Conservation (phyloP, 352 stramenopile species). For the Pythium biforme region DNA sequence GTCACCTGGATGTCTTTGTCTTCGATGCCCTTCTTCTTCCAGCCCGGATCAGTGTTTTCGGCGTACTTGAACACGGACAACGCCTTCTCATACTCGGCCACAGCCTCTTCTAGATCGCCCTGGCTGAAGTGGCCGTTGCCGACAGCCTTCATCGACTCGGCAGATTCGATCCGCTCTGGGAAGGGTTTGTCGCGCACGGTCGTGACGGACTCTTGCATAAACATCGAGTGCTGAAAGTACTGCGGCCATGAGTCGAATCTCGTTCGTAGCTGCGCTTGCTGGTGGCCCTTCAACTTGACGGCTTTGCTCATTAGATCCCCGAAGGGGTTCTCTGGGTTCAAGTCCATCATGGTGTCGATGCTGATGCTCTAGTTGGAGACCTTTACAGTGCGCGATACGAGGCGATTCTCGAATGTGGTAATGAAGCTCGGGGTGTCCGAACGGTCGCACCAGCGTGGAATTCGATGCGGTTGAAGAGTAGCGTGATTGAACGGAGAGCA, state of each 20-base stretch:
- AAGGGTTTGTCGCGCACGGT: slow-evolving; percentile 45
- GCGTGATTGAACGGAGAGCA: slow-evolving; percentile 3
- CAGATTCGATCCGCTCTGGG: slow-evolving; percentile 49
- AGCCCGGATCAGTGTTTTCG: slow-evolving; percentile 74
- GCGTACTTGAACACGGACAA: slow-evolving; percentile 82
- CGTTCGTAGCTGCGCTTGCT: slow-evolving; percentile 76
- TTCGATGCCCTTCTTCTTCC: slow-evolving; percentile 88
- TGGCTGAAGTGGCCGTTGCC: slow-evolving; percentile 63
- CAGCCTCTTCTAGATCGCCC: slow-evolving; percentile 58
- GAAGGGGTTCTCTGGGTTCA: slow-evolving; percentile 72
- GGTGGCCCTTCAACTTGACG: slow-evolving; percentile 80
- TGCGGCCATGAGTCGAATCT: slow-evolving; percentile 76
- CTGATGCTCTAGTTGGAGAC: neutral
- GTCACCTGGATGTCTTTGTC: slow-evolving; percentile 65
- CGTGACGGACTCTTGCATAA: slow-evolving; percentile 79
- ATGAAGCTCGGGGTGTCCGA: neutral
- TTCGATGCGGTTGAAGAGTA: slow-evolving; percentile 2
- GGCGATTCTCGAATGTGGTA: slow-evolving; percentile 1
- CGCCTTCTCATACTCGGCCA: slow-evolving; percentile 82
- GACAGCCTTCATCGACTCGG: slow-evolving; percentile 61
- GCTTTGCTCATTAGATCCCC: slow-evolving; percentile 83
- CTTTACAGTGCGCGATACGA: neutral
- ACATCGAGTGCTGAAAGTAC: slow-evolving; percentile 87
- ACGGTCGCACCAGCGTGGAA: slow-evolving; percentile 12
- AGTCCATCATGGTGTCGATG: slow-evolving; percentile 40